Evolutionary conservation across 2,329 filamentous ascomycete species (phyloP).

Genomic region (Penicillium oxalicum): DNA sequence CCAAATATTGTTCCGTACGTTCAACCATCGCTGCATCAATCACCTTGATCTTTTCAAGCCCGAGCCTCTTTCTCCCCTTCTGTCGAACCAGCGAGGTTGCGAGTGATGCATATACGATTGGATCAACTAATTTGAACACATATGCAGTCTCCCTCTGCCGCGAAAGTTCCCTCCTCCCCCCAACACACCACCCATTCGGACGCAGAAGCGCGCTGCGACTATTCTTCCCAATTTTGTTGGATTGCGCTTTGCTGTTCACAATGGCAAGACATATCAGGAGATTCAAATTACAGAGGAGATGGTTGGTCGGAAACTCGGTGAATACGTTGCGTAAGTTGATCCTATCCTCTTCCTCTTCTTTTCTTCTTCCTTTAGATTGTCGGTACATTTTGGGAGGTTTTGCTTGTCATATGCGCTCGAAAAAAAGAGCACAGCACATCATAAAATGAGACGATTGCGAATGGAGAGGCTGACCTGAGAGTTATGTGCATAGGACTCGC

Average conservation of each 20-base stretch:
- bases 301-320: constrained; percentile 91
- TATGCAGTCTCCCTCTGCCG: constrained; percentile 36
- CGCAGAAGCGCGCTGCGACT: constrained; percentile 79
- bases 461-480: too few relatives aligned
- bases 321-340: constrained; percentile 73
- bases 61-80: background rate
- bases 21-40: constrained; percentile 5
- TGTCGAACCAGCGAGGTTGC: background rate
- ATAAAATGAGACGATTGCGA: too few relatives aligned
- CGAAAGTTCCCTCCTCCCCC: constrained; percentile 49
- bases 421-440: too few relatives aligned
- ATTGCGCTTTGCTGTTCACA: constrained; percentile 82
- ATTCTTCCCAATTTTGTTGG: constrained; percentile 91
- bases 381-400: too few relatives aligned
- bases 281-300: constrained; percentile 86
- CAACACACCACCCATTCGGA: constrained; percentile 68
- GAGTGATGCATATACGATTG: constrained; percentile 1
- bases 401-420: too few relatives aligned
- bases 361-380: too few relatives aligned
- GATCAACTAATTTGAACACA: background rate
- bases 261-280: constrained; percentile 80
- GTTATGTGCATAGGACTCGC: constrained; percentile 48
- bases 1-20: constrained; percentile 67
- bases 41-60: background rate
- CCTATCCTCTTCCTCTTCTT: background rate